Conservation (phyloP, 768 basidiomycete species). For the Panaeolus cyanescens region DNA sequence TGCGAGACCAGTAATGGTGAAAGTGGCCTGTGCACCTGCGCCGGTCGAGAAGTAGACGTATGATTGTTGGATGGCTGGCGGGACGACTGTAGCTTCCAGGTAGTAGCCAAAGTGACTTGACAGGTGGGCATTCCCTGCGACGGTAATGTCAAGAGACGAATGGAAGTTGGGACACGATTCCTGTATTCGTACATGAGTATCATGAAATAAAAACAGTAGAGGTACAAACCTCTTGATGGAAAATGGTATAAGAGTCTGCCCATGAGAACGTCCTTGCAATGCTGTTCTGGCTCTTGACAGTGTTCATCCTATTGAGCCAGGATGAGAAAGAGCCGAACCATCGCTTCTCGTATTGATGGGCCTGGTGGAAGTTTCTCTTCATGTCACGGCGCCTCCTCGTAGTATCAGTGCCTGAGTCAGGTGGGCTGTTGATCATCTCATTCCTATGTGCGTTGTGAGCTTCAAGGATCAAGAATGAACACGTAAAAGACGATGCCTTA, state of each 20-base stretch:
- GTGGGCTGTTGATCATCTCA: slow-evolving; percentile 16
- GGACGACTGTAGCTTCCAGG: slow-evolving; percentile 22
- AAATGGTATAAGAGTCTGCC: slow-evolving; percentile 21
- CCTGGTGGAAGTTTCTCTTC: slow-evolving; percentile 19
- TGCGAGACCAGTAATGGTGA: slow-evolving; percentile 16
- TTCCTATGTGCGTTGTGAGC: slow-evolving; percentile 11
- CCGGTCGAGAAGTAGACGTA: slow-evolving; percentile 16
- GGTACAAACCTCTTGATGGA: slow-evolving; percentile 13
- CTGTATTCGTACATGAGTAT: background rate
- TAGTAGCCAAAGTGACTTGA: slow-evolving; percentile 21
- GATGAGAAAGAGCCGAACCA: slow-evolving; percentile 23
- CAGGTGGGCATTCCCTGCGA: slow-evolving; percentile 9
- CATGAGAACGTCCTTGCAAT: slow-evolving; percentile 17
- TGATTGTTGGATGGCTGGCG: slow-evolving; percentile 20
- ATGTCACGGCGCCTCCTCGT: slow-evolving; percentile 9
- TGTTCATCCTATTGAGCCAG: slow-evolving; percentile 21
- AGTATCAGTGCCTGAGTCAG: slow-evolving; percentile 14
- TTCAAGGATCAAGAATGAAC: background rate
- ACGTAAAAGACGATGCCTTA: background rate
- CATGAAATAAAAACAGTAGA: too few species aligned
- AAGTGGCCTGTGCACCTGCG: slow-evolving; percentile 10
- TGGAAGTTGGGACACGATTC: slow-evolving; percentile 22
- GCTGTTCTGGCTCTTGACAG: slow-evolving; percentile 9
- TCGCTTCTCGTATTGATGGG: slow-evolving; percentile 14
- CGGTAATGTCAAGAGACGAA: slow-evolving; percentile 19